These are phyloP conservation scores for Erodium texanum DNA, from an alignment of 441 rosid species.

Conservation along the genomic window DNA sequence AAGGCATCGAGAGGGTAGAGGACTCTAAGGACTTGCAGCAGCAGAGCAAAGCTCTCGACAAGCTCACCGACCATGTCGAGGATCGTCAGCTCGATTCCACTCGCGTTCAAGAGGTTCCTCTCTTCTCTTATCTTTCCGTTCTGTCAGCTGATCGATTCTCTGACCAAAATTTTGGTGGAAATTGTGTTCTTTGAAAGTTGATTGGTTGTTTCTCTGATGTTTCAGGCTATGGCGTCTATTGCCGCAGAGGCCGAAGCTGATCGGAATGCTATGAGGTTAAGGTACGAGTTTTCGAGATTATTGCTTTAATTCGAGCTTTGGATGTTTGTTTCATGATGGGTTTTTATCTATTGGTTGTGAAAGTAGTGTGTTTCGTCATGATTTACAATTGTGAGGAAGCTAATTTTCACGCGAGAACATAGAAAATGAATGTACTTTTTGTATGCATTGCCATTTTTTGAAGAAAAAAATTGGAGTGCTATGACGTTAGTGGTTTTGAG, in stretches of 20 bases:
- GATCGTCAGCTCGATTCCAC: constrained; percentile 92
- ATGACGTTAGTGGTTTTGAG: not conserved
- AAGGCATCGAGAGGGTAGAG: constrained; percentile 40
- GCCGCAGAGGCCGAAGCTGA: constrained; percentile 79
- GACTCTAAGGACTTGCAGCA: constrained; percentile 89
- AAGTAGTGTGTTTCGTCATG: not conserved
- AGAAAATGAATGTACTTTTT: not conserved
- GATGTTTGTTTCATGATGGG: too few species aligned
- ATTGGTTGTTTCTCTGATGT: not conserved
- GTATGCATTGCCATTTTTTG: not conserved
- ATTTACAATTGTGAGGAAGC: not conserved
- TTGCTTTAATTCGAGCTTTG: not conserved
- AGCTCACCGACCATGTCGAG: constrained; percentile 88
- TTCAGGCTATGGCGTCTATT: constrained; percentile 94
- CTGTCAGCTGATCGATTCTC: too few species aligned
- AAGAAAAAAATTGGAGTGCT: too few species aligned
- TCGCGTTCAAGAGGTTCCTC: constrained; percentile 72
- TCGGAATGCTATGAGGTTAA: constrained; percentile 72
- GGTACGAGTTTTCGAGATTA: constrained; percentile 27
- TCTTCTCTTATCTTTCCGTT: not conserved
- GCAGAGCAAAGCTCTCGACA: constrained; percentile 91
- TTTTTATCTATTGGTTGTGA: too few species aligned
- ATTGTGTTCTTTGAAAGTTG: not conserved
- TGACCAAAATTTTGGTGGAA: not conserved
- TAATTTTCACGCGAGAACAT: not conserved